A percentile compares a stretch with the other conserved stretches of the same genome.
Conservation (phyloP, 768 basidiomycete species). For the Boletus rubropictus region DNA sequence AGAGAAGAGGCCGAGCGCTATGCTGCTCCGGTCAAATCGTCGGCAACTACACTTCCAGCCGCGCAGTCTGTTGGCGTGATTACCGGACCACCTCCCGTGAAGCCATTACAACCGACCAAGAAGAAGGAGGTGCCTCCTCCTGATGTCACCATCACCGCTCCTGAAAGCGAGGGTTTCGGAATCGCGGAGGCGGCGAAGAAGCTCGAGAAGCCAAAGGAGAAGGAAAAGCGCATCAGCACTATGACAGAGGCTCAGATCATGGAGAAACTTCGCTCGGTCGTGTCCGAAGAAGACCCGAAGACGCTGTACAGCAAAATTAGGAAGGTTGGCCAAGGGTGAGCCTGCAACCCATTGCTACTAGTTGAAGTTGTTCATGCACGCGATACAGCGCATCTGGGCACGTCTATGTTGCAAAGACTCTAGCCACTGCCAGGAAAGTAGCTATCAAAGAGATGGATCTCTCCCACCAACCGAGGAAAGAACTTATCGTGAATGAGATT, state of each 20-base stretch:
- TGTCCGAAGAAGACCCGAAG: constrained; percentile 83
- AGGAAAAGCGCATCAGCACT: constrained; percentile 84
- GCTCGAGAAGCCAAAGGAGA: constrained; percentile 53
- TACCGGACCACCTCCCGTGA: constrained; percentile 58
- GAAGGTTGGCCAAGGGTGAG: constrained; percentile 98
- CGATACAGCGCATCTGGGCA: constrained; percentile 83
- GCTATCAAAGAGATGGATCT: constrained; percentile 99
- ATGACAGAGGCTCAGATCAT: constrained; percentile 98
- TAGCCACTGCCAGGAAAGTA: constrained; percentile 79
- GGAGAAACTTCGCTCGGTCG: constrained; percentile 91
- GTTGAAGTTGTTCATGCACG: constrained; percentile 1
- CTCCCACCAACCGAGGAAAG: constrained; percentile 90
- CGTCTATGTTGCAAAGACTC: constrained; percentile 93
- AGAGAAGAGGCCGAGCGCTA: constrained; percentile 33
- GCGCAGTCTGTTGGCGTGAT: constrained; percentile 40
- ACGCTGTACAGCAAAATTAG: constrained; percentile 91
- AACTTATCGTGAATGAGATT: constrained; percentile 96
- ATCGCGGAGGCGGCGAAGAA: constrained; percentile 69
- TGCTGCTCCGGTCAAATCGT: constrained; percentile 39
- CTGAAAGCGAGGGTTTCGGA: constrained; percentile 39
- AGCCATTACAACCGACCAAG: constrained; percentile 72
- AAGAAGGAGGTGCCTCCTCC: constrained; percentile 40
- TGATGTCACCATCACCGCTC: constrained; percentile 47
- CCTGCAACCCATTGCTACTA: constrained; percentile 14
- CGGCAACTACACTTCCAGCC: constrained; percentile 40